These are phyloP conservation scores for Chaetomium olivaceum DNA, from an alignment of 2,329 filamentous ascomycete species.

Conservation along the genomic window DNA sequence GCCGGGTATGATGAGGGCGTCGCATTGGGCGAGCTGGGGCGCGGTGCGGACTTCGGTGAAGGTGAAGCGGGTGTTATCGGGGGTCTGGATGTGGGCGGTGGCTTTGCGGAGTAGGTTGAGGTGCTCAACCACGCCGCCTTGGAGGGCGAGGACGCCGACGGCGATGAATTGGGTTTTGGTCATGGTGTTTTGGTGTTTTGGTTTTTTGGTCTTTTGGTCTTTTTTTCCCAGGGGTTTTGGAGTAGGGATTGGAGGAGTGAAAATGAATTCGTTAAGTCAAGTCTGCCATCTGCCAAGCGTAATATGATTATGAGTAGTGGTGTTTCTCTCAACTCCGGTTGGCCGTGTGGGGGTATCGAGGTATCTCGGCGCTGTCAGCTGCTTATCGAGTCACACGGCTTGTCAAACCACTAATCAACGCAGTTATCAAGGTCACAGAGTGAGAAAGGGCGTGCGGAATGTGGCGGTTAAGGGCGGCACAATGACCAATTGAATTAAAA, in stretches of 20 bases:
- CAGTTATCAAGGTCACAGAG: background rate
- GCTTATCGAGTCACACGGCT: background rate
- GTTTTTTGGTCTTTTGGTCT: slow-evolving; percentile 29
- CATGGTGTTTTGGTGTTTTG: slow-evolving; percentile 26
- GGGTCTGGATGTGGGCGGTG: slow-evolving; percentile 41
- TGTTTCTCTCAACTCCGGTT: background rate
- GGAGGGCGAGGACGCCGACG: slow-evolving; percentile 70
- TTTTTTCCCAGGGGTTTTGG: background rate
- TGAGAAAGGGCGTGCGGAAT: slow-evolving; percentile 9
- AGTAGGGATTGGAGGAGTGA: background rate
- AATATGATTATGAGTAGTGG: background rate
- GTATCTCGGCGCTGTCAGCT: background rate
- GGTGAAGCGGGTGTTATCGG: slow-evolving; percentile 46
- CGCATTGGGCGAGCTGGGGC: slow-evolving; percentile 68
- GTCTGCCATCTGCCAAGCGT: background rate
- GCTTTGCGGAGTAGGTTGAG: slow-evolving; percentile 72
- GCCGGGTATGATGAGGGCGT: slow-evolving; percentile 86
- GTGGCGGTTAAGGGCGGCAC: slow-evolving; percentile 22
- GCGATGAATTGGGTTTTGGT: slow-evolving; percentile 41
- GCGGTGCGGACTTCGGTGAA: slow-evolving; percentile 81
- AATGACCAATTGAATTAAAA: slow-evolving; percentile 18
- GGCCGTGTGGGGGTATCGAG: background rate
- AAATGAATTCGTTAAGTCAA: background rate
- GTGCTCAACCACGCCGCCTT: slow-evolving; percentile 93
- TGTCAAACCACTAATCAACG: background rate